Conservation (phyloP, 139 green algal species). For the Volvox reticuliferus region DNA sequence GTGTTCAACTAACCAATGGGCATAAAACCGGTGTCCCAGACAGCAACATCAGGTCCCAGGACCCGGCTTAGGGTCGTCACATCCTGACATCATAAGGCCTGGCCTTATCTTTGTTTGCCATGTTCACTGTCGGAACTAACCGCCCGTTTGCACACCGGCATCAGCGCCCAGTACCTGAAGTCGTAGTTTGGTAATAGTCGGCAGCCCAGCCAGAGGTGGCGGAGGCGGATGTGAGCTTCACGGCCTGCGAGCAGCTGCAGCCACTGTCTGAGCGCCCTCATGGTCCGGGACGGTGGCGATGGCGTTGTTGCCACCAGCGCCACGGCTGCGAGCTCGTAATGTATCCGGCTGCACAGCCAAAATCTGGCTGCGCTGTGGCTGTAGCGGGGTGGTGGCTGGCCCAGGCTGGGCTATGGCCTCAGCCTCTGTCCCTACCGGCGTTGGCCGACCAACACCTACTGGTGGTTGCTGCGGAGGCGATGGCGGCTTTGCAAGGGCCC, state of each 20-base stretch:
- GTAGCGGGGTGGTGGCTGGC: no score
- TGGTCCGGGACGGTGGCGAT: not conserved
- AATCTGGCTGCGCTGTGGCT: not conserved
- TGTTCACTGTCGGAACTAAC: no score
- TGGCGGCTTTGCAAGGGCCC: constrained; percentile 49
- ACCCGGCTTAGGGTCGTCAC: no score
- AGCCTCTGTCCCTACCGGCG: not conserved
- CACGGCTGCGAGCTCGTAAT: not conserved
- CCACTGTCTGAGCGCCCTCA: no score
- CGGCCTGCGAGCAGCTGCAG: not conserved
- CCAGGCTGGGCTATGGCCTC: not conserved
- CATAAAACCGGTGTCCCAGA: no score
- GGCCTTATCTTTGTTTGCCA: no score
- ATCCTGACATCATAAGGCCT: no score
- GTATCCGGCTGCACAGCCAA: not conserved
- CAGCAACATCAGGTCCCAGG: no score
- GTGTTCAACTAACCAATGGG: no score
- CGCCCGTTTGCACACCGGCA: no score
- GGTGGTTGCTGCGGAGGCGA: not conserved
- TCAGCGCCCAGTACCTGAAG: constrained; percentile 46
- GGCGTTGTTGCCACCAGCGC: not conserved
- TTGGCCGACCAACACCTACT: no score
- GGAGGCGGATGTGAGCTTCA: not conserved
- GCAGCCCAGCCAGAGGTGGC: constrained; percentile 50
- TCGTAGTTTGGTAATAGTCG: constrained; percentile 66